Percentiles rank a stretch among this genome's conserved stretches.
These are phyloP conservation scores for Sporisorium graminicola DNA, from an alignment of 1,284 basidiomycete genomes.

Conservation along the genomic window DNA sequence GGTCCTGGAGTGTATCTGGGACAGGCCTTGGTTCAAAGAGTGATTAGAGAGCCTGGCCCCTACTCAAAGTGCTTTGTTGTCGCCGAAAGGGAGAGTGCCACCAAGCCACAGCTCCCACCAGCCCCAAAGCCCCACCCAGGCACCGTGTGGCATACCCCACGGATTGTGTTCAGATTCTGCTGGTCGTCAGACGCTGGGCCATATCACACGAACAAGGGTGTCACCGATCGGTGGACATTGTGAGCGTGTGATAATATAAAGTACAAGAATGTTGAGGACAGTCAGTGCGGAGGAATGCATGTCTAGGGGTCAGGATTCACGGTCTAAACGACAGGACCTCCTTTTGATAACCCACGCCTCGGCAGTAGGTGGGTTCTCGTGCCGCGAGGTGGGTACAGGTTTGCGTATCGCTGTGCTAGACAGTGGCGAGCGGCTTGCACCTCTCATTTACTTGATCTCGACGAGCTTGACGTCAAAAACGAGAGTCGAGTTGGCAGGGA, in stretches of 20 bases:
- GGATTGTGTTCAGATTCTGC: not conserved
- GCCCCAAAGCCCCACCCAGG: not conserved
- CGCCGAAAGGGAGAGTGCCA: not conserved
- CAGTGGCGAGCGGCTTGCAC: too few relatives aligned
- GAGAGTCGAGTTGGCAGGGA: conserved; percentile 73
- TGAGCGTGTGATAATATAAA: not conserved
- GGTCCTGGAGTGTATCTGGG: not conserved
- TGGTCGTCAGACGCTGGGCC: not conserved
- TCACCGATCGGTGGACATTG: not conserved
- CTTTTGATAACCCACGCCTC: too few relatives aligned
- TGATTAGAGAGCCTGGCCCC: too few relatives aligned
- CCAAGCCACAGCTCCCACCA: not conserved
- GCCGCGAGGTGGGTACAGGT: too few relatives aligned
- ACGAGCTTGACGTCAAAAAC: conserved; percentile 75
- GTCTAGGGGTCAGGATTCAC: too few relatives aligned
- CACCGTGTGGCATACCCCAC: not conserved
- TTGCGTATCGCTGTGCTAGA: too few relatives aligned
- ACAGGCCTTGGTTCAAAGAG: not conserved
- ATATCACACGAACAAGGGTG: not conserved
- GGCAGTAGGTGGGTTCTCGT: too few relatives aligned
- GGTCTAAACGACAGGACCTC: too few relatives aligned
- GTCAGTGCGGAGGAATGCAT: not conserved
- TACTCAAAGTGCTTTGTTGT: too few relatives aligned
- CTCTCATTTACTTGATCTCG: not conserved
- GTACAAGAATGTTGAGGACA: not conserved